phyloP scores from a whole-genome alignment of 805 yeast species.

The Millerago galiae region DNA sequence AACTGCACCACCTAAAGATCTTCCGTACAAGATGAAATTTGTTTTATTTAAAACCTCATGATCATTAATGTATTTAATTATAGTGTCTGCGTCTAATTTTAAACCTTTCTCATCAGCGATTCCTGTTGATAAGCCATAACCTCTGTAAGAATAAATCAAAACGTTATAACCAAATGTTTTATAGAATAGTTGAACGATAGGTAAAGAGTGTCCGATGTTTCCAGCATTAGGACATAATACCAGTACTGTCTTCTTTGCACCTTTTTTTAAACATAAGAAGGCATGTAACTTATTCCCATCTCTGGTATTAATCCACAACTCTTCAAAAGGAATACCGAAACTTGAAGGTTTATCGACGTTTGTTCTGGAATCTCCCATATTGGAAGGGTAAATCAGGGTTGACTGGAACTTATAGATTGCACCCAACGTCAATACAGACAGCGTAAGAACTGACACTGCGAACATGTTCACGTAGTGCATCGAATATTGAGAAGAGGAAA shows the following conservation, averaged over 20 bases:
- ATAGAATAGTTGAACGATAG: slow-evolving; percentile 68
- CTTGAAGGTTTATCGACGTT: slow-evolving; percentile 72
- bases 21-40: slow-evolving; percentile 67
- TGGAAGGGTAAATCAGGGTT: slow-evolving; percentile 75
- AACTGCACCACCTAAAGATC: slow-evolving; percentile 94
- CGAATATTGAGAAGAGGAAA: background rate
- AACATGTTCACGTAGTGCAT: slow-evolving; percentile 27
- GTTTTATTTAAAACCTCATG: slow-evolving; percentile 49
- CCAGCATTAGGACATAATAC: slow-evolving; percentile 93
- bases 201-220: slow-evolving; percentile 85
- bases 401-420: slow-evolving; percentile 59
- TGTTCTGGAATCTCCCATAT: slow-evolving; percentile 65
- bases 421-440: slow-evolving; percentile 39
- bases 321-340: slow-evolving; percentile 61
- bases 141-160: slow-evolving; percentile 81
- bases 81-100: slow-evolving; percentile 74
- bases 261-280: slow-evolving; percentile 51
- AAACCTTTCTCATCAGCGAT: slow-evolving; percentile 69
- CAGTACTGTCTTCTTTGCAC: slow-evolving; percentile 61
- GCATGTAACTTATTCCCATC: slow-evolving; percentile 70
- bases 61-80: slow-evolving; percentile 48
- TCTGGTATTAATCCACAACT: slow-evolving; percentile 49
- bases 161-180: slow-evolving; percentile 64
- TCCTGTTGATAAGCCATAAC: slow-evolving; percentile 83
- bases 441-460: slow-evolving; percentile 35